These are phyloP conservation scores for Diaporthe humulicola DNA, from an alignment of 2,329 filamentous ascomycete genomes.

Conservation along the genomic window DNA sequence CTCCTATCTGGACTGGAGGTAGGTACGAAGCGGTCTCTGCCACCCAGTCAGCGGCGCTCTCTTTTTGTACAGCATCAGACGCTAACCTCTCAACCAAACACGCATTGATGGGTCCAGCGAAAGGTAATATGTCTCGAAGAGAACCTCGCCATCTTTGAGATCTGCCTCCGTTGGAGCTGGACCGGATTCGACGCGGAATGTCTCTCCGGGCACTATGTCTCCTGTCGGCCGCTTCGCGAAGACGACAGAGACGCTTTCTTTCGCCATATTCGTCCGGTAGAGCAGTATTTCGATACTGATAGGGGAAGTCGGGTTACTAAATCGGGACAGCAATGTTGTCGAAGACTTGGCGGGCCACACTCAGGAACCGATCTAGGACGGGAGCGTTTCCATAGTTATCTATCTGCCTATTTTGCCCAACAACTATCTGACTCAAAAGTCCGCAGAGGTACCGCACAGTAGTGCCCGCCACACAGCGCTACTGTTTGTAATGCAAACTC, in stretches of 20 bases:
- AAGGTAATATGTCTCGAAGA: conserved; percentile 65
- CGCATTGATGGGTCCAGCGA: conserved; percentile 76
- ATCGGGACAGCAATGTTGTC: background rate
- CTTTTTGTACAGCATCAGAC: background rate
- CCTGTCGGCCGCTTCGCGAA: conserved; percentile 74
- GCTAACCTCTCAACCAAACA: conserved; percentile 67
- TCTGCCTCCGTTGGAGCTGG: conserved; percentile 63
- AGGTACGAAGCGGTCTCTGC: conserved; percentile 60
- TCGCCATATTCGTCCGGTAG: conserved; percentile 30
- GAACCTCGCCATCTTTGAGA: conserved; percentile 66
- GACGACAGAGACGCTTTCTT: conserved; percentile 47
- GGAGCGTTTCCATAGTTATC: background rate
- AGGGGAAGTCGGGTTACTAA: background rate
- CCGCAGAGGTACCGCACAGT: conserved; percentile 13
- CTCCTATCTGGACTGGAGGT: conserved; percentile 71
- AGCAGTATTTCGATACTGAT: too few relatives aligned
- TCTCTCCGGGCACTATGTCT: conserved; percentile 74
- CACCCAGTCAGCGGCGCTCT: background rate
- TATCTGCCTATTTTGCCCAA: background rate
- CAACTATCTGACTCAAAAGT: conserved; percentile 4
- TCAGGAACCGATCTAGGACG: background rate
- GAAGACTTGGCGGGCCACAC: background rate
- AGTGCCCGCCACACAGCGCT: conserved; percentile 21
- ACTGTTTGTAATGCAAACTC: conserved; percentile 29
- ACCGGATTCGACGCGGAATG: conserved; percentile 68